Conservation (phyloP, 1,284 basidiomycete species). For the Cutaneotrichosporon cutaneum region DNA sequence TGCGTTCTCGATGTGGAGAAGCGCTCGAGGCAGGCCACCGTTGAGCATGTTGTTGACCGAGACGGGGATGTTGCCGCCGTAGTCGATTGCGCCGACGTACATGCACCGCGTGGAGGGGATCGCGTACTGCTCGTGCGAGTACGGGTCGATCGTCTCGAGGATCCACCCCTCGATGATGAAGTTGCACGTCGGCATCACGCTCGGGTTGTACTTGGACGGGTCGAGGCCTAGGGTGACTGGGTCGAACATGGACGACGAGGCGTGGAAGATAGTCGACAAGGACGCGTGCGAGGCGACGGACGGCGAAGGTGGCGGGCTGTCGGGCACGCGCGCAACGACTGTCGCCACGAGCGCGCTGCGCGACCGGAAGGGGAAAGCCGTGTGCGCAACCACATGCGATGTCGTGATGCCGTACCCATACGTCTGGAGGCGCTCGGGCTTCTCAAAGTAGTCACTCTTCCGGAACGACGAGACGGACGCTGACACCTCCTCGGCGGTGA, state of each 20-base stretch:
- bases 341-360: slow-evolving; percentile 81
- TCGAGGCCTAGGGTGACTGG: slow-evolving; percentile 60
- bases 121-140: slow-evolving; percentile 88
- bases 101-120: slow-evolving; percentile 93
- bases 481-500: slow-evolving; percentile 87
- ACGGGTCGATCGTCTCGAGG: slow-evolving; percentile 93
- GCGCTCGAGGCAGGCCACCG: slow-evolving; percentile 64
- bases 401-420: slow-evolving; percentile 74
- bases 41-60: slow-evolving; percentile 88
- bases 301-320: slow-evolving; percentile 53
- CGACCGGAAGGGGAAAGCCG: slow-evolving; percentile 86
- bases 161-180: slow-evolving; percentile 94
- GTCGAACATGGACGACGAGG: slow-evolving; percentile 70
- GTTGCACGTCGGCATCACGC: slow-evolving; percentile 71
- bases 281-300: slow-evolving; percentile 51
- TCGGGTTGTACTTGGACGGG: slow-evolving; percentile 72
- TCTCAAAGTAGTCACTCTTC: slow-evolving; percentile 56
- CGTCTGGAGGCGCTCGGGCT: slow-evolving; percentile 67
- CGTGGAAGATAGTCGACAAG: slow-evolving; percentile 64
- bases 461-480: slow-evolving; percentile 63
- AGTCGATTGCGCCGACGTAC: slow-evolving; percentile 83
- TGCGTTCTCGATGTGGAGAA: slow-evolving; percentile 68
- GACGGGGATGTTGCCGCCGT: slow-evolving; percentile 79
- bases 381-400: slow-evolving; percentile 57
- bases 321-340: slow-evolving; percentile 65